Evolutionary conservation across 2,329 filamentous ascomycete species (phyloP), one percentile per base, ranked within the genome.

Genomic region (Xylaria sp.): DNA sequence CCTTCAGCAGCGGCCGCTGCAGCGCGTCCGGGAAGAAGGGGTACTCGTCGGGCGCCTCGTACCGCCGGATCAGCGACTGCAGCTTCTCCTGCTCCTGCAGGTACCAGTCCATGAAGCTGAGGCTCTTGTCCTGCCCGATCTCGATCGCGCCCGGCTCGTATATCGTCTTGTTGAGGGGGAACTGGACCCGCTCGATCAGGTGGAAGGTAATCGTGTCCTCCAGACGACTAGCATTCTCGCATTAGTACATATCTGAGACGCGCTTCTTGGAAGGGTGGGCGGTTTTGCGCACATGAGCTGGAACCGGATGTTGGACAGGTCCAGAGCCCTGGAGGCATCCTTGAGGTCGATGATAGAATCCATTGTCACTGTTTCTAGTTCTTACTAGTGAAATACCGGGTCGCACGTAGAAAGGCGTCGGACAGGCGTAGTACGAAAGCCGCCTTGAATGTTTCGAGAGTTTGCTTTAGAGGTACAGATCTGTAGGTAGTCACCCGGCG

Each of bases 151-250:
- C 89, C 7, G 91, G 83, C 11, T 78, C 73, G 77, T 99, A 99
- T 74, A 97, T 92, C 66, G 87, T 91, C 69, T 83, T 79, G 77
- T 97, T 97, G 61, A 95, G 82, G 3, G 93, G 91, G 73, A 97
- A 99, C 73, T 99, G 94, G n/a, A 93, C 93, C 39, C 94, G 88
- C 76, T 99, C 94, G 69, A 97, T 97, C 38, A 99, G 81, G 74
- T 96, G 90, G 75, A 96, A 97, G 63, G 91, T 96, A 69, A 99
- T 97, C 57, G 93, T 97, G 71, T 99, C 94, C 77, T 99, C 94
- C 17, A 97, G 83, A 18, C 94, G 94, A 69, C 94, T 99, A 42
- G 13, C 9, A 48, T 9, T n/a, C 2, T 42, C 17, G 43, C 44
- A 43, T 44, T 56, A 52, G 51, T 26, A 50, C 44, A 21, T 45